These are phyloP conservation scores for Aureobasidium namibiae DNA, from an alignment of 2,329 filamentous ascomycete species.

Conservation along the genomic window DNA sequence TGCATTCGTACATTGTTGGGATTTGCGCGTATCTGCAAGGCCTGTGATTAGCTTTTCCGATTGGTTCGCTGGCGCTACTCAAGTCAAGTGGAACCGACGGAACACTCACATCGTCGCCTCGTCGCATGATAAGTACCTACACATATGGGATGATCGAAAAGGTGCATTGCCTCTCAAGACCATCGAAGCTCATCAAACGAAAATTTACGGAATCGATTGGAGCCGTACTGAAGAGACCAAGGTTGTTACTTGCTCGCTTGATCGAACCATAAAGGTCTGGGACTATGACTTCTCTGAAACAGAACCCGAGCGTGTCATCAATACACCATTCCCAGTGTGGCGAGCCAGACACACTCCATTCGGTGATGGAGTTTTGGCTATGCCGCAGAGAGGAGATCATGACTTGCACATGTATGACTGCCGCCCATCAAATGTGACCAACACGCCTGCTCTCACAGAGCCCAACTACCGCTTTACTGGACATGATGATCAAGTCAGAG, in stretches of 20 bases:
- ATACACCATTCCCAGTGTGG: conserved; percentile 82
- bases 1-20: conserved; percentile 89
- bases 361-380: conserved; percentile 74
- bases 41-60: conserved; percentile 79
- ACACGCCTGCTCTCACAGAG: conserved; percentile 37
- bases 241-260: conserved; percentile 80
- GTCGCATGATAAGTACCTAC: conserved; percentile 77
- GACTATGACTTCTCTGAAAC: conserved; percentile 60
- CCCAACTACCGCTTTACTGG: conserved; percentile 49
- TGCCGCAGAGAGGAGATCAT: conserved; percentile 84
- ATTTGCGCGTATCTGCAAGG: conserved; percentile 64
- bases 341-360: conserved; percentile 87
- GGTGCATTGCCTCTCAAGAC: conserved; percentile 70
- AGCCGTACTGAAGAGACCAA: conserved; percentile 66
- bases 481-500: conserved; percentile 64
- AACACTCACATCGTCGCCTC: conserved; percentile 82
- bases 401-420: conserved; percentile 74
- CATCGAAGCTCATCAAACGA: conserved; percentile 81
- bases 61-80: conserved; percentile 88
- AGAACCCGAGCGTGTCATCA: conserved; percentile 66
- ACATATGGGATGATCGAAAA: conserved; percentile 83
- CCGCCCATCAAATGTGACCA: conserved; percentile 27
- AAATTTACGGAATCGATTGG: conserved; percentile 95
- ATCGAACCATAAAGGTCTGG: conserved; percentile 92
- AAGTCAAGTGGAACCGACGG: conserved; percentile 90